Evolutionary conservation across 2,329 filamentous ascomycete genomes (phyloP), one percentile per base, ranked within the genome.

Genomic region (Fusarium secorum): DNA sequence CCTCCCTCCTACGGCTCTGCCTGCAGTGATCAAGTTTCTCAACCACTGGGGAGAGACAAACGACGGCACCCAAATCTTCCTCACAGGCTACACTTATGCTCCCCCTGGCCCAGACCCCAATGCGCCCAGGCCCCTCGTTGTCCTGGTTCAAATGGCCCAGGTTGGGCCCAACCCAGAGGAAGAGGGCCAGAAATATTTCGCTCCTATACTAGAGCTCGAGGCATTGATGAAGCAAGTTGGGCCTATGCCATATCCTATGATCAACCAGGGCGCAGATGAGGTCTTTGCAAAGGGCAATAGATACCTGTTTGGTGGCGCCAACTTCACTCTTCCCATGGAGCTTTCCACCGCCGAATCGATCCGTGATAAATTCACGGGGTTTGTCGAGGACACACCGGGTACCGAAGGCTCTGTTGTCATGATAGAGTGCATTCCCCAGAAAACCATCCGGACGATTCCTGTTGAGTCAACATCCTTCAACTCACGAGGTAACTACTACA

Each of bases 251-350:
- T 85, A 85, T 67, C 74, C 78, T 3, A 71, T 76, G 26, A 73
- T 82, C 49, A 86, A 86, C 68, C 77, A 72, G 6, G 66, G 81
- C 1, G 74, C 78, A 41, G 83, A 83, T 65, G 78, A 76, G 0
- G 78, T 78, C 41, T 78, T 80, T 15, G 78, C 76, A 1, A 75
- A 80, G n/a, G 79, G 82, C 5, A 78, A 78, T 46, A 78, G 82
- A 7, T 81, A 79, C 53, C 64, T 77, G 11, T 75, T 83, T 63
- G 83, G 85, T 59, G 84, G 83, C 0, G 77, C 83, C 14, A 85
- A 83, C 55, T 83, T 82, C 68, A 79, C 81, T 11, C 75, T 80
- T 7, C 84, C 84, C 0, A 72, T 86, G 26, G 53, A 71, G 46
- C 38, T 75, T 3, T 74, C 72, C 15, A 75, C 74, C 7, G 74